A percentile compares a stretch with the other conserved stretches of the same genome.
Conservation (phyloP, 1,284 basidiomycete genomes). For the Rhodotorula mucilaginosa region DNA sequence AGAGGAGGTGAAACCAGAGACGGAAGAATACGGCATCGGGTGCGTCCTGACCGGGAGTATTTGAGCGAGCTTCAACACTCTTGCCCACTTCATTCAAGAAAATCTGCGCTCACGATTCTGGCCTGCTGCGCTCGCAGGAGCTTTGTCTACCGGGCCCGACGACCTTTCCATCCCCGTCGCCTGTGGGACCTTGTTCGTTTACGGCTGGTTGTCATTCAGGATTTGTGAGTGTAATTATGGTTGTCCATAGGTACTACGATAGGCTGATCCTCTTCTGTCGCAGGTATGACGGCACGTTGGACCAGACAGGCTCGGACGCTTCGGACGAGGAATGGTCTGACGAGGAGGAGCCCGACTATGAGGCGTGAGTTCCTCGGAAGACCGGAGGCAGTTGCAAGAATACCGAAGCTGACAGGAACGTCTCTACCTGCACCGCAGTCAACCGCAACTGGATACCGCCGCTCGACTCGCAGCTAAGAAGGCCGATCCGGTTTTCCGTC, state of each 20-base stretch:
- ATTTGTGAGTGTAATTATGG: constrained; percentile 10
- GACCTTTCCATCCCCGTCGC: constrained; percentile 53
- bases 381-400: background rate
- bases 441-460: constrained; percentile 52
- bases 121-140: background rate
- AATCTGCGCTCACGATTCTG: too few relatives aligned
- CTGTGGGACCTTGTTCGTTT: constrained; percentile 52
- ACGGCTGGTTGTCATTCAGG: constrained; percentile 52
- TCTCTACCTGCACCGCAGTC: constrained; percentile 25
- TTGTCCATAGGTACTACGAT: too few relatives aligned
- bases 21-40: constrained; percentile 51
- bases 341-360: constrained; percentile 15
- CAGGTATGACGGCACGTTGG: constrained; percentile 22
- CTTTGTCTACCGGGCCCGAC: constrained; percentile 48
- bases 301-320: constrained; percentile 18
- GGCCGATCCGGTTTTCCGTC: constrained; percentile 48
- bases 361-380: constrained; percentile 6
- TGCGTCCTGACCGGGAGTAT: constrained; percentile 27
- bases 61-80: constrained; percentile 7
- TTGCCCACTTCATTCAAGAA: too few relatives aligned
- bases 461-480: constrained; percentile 50
- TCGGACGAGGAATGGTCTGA: constrained; percentile 14
- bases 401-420: too few relatives aligned
- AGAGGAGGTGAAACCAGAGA: constrained; percentile 51
- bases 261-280: constrained; percentile 5